These are phyloP conservation scores for Cystobasidium sp. DNA, from an alignment of 1,284 basidiomycete species.

Conservation along the genomic window DNA sequence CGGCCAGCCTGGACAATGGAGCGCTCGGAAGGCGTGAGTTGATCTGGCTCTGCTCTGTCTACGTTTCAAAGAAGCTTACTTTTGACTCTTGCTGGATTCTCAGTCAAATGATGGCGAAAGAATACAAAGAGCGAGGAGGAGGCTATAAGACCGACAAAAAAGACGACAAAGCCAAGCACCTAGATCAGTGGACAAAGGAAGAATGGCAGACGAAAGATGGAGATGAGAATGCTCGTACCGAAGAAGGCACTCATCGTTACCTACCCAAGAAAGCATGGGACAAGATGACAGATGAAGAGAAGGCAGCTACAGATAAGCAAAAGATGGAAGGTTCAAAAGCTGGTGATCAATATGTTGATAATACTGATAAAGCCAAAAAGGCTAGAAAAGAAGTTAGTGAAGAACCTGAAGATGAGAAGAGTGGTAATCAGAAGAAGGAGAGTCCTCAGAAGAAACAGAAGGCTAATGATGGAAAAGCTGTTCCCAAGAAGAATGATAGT, in stretches of 20 bases:
- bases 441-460: conserved; percentile 13
- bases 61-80: not conserved
- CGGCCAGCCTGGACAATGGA: conserved; percentile 38
- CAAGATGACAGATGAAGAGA: conserved; percentile 41
- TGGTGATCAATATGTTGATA: conserved; percentile 42
- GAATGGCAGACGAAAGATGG: conserved; percentile 45
- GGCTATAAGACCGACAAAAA: conserved; percentile 43
- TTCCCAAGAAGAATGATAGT: conserved; percentile 8
- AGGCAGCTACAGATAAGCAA: conserved; percentile 37
- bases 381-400: conserved; percentile 44
- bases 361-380: conserved; percentile 40
- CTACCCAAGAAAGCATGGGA: conserved; percentile 44
- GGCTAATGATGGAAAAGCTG: conserved; percentile 4
- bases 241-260: conserved; percentile 41
- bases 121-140: conserved; percentile 43
- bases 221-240: conserved; percentile 25
- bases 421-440: conserved; percentile 25
- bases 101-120: conserved; percentile 39
- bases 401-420: conserved; percentile 36
- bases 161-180: conserved; percentile 38
- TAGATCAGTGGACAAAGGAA: conserved; percentile 41
- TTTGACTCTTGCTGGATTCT: not conserved
- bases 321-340: conserved; percentile 35
- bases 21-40: conserved; percentile 35
- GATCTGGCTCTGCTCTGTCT: not conserved